Conservation (phyloP, 73 alveolate genomes). For the Tetrahymena borealis region DNA sequence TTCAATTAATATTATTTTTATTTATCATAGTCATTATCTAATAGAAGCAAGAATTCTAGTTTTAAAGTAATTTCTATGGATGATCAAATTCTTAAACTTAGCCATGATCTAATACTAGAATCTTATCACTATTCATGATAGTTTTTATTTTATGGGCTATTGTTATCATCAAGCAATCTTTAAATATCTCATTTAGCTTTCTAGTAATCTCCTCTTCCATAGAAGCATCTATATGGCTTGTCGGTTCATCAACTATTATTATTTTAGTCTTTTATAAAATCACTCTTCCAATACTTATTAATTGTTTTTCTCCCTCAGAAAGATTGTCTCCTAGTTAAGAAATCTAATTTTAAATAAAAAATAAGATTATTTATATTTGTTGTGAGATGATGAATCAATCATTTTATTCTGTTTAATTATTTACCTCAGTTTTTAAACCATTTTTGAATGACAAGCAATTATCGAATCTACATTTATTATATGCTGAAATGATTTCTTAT, state of each 20-base stretch:
- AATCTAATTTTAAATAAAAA: not conserved
- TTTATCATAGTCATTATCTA: not conserved
- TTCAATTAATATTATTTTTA: not conserved
- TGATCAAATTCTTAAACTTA: constrained; percentile 21
- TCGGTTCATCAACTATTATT: constrained; percentile 67
- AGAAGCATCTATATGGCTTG: constrained; percentile 57
- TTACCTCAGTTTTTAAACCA: not conserved
- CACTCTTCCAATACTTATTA: constrained; percentile 60
- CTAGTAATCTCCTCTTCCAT: constrained; percentile 56
- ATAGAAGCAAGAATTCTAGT: not conserved
- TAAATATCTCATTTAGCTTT: constrained; percentile 30
- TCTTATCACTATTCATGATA: constrained; percentile 48
- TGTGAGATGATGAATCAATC: not conserved
- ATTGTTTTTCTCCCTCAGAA: constrained; percentile 65
- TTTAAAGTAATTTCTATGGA: not conserved
- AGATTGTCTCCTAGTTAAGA: constrained; percentile 49
- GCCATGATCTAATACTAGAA: constrained; percentile 38
- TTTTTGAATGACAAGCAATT: not conserved
- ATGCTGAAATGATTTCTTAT: not conserved
- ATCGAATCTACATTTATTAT: not conserved
- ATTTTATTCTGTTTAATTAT: too few relatives aligned
- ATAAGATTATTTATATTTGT: not conserved
- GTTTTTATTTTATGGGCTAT: constrained; percentile 61
- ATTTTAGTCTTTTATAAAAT: constrained; percentile 52
- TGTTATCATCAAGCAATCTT: constrained; percentile 36